phyloP scores from a whole-genome alignment of 768 basidiomycete species.

The Leccinellum luteum region DNA sequence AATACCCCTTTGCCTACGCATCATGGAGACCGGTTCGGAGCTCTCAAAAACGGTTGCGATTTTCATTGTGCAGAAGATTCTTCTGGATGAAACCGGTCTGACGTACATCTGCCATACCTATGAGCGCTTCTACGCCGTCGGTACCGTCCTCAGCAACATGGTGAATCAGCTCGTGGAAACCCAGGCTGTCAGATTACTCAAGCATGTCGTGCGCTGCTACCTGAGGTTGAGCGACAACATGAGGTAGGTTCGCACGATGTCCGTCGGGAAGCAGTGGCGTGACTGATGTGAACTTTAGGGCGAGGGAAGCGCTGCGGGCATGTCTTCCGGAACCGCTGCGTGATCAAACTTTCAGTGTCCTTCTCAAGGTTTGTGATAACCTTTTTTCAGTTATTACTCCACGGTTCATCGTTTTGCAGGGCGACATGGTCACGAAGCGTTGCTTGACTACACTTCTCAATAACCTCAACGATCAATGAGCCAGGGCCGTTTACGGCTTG shows the following conservation, averaged over 20 bases:
- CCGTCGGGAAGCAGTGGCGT: neutral
- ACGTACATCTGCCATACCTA: conserved; percentile 99
- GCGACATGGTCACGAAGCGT: conserved; percentile 97
- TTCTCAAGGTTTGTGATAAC: conserved; percentile 70
- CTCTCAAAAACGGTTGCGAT: conserved; percentile 99
- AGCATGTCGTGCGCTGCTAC: conserved; percentile 98
- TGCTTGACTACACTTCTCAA: conserved; percentile 88
- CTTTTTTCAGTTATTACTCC: neutral
- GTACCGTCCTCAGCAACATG: conserved; percentile 98
- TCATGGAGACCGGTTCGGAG: conserved; percentile 99
- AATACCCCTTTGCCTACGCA: conserved; percentile 96
- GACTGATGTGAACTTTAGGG: conserved; percentile 46
- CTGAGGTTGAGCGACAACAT: conserved; percentile 93
- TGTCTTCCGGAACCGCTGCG: conserved; percentile 94
- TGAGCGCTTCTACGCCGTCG: conserved; percentile 98
- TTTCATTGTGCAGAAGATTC: conserved; percentile 98
- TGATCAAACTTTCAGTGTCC: conserved; percentile 86
- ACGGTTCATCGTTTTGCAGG: conserved; percentile 43
- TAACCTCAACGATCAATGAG: conserved; percentile 73
- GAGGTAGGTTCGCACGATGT: conserved; percentile 51
- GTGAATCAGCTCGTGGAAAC: conserved; percentile 97
- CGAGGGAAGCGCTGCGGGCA: conserved; percentile 91
- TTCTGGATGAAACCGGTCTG: conserved; percentile 95
- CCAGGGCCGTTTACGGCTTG: conserved; percentile 4
- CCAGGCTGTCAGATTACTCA: conserved; percentile 92